phyloP scores from a whole-genome alignment of 2,329 filamentous ascomycete species.

The Fusarium pseudocircinatum region DNA sequence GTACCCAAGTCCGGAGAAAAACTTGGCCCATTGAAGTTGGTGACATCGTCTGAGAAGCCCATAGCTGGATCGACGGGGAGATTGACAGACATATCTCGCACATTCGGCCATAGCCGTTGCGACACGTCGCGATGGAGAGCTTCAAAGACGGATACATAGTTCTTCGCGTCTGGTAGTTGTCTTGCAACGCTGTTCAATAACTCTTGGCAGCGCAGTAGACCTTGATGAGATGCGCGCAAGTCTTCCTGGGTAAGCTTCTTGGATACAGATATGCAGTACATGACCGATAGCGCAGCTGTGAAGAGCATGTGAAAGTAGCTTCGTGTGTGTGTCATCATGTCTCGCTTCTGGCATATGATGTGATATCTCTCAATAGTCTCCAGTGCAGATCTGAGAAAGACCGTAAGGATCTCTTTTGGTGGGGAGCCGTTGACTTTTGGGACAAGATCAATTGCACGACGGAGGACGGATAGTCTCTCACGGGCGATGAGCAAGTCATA shows the following conservation, averaged over 20 bases:
- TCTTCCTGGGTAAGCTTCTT: slow-evolving; percentile 5
- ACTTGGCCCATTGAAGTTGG: rapidly evolving
- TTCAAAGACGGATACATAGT: slow-evolving; percentile 34
- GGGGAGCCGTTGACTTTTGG: slow-evolving; percentile 48
- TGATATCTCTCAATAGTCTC: slow-evolving; percentile 53
- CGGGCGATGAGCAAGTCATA: slow-evolving; percentile 54
- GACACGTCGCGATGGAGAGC: slow-evolving; percentile 14
- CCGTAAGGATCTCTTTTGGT: slow-evolving; percentile 44
- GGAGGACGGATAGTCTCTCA: slow-evolving; percentile 52
- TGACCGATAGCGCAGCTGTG: slow-evolving; percentile 53
- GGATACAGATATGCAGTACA: slow-evolving; percentile 42
- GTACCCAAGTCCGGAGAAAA: rapidly evolving
- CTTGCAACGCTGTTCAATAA: neutral
- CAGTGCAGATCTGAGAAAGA: slow-evolving; percentile 49
- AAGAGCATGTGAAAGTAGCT: slow-evolving; percentile 61
- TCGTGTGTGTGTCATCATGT: slow-evolving; percentile 54
- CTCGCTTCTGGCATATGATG: slow-evolving; percentile 45
- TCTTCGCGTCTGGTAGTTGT: slow-evolving; percentile 31
- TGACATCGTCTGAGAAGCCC: neutral
- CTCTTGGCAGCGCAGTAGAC: neutral
- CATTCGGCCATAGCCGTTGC: slow-evolving; percentile 1
- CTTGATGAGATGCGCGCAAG: neutral
- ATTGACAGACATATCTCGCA: neutral
- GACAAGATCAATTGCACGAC: slow-evolving; percentile 53
- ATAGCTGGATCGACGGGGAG: neutral